Evolutionary conservation across 2,329 filamentous ascomycete genomes (phyloP).

Genomic region (Pseudocercospora crystallina): DNA sequence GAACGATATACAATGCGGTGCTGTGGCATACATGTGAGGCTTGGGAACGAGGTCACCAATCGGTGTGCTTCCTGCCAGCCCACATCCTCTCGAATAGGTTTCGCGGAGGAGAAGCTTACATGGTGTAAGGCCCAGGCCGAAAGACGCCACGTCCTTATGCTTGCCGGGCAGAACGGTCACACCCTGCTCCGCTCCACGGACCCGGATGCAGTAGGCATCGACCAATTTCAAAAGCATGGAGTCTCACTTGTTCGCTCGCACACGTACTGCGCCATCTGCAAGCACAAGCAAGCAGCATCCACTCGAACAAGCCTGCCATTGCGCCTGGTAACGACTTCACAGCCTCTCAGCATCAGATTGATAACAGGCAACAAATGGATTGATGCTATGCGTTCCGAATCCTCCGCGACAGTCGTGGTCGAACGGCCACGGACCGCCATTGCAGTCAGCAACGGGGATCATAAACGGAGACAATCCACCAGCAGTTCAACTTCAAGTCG

Average conservation of each 20-base stretch:
- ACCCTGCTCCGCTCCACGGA: constrained; percentile 11
- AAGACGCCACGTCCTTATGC: background rate
- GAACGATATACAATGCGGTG: too few species aligned
- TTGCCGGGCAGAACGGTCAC: constrained; percentile 4
- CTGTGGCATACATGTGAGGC: too few species aligned
- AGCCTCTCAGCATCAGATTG: too few species aligned
- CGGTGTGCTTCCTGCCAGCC: too few species aligned
- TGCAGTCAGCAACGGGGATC: constrained; percentile 5
- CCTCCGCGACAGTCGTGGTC: constrained; percentile 12
- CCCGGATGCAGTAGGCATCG: constrained; percentile 14
- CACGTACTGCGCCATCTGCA: constrained; percentile 18
- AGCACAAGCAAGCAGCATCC: constrained; percentile 2
- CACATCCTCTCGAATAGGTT: too few species aligned
- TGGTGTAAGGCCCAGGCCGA: too few species aligned
- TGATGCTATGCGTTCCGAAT: constrained; percentile 16
- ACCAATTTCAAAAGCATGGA: constrained; percentile 15
- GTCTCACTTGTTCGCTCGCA: constrained; percentile 21
- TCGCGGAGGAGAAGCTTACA: too few species aligned
- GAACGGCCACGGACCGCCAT: constrained; percentile 16
- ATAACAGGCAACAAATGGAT: constrained; percentile 8
- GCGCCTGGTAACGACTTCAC: constrained; percentile 5
- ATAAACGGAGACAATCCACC: background rate
- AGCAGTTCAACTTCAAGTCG: constrained; percentile 3
- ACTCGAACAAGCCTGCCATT: background rate
- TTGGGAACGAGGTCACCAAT: too few species aligned